Conservation (phyloP, 2,329 filamentous ascomycete genomes). For the Daldinia sp. region DNA sequence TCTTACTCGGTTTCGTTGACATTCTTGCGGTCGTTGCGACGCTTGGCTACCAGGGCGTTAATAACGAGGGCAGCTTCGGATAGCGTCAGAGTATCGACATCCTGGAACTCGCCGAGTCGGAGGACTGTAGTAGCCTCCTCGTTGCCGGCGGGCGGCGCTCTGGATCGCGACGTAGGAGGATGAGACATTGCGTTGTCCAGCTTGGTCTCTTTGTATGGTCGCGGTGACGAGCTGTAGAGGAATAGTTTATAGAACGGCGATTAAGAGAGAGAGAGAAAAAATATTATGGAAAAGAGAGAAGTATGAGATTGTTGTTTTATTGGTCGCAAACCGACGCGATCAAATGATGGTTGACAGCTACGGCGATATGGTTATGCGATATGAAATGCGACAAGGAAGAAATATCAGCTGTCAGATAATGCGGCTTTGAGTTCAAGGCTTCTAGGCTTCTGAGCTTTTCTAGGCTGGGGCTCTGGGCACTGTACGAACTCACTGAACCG, state of each 20-base stretch:
- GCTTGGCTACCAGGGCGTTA: slow-evolving; percentile 86
- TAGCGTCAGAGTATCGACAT: slow-evolving; percentile 90
- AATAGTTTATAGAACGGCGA: background rate
- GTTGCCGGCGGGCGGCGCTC: slow-evolving; percentile 78
- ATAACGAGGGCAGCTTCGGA: slow-evolving; percentile 94
- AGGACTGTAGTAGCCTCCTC: slow-evolving; percentile 87
- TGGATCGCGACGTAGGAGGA: slow-evolving; percentile 71
- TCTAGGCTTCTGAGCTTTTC: background rate
- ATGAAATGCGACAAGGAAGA: slow-evolving; percentile 28
- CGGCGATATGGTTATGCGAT: background rate
- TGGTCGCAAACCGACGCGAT: slow-evolving; percentile 23
- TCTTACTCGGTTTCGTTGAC: slow-evolving; percentile 86
- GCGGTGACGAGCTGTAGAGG: background rate
- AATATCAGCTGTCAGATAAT: slow-evolving; percentile 35
- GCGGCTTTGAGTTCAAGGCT: slow-evolving; percentile 21
- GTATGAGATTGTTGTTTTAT: background rate
- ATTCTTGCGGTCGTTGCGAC: slow-evolving; percentile 82
- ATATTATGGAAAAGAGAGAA: background rate
- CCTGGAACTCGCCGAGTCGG: slow-evolving; percentile 91
- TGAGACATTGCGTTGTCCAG: slow-evolving; percentile 52
- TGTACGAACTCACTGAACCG: slow-evolving; percentile 2
- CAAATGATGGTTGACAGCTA: slow-evolving; percentile 3
- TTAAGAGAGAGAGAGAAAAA: background rate
- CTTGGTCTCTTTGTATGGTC: slow-evolving; percentile 6
- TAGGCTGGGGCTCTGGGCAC: background rate